Evolutionary conservation across 805 yeast species (phyloP).

Genomic region (Lachancea fermentati): DNA sequence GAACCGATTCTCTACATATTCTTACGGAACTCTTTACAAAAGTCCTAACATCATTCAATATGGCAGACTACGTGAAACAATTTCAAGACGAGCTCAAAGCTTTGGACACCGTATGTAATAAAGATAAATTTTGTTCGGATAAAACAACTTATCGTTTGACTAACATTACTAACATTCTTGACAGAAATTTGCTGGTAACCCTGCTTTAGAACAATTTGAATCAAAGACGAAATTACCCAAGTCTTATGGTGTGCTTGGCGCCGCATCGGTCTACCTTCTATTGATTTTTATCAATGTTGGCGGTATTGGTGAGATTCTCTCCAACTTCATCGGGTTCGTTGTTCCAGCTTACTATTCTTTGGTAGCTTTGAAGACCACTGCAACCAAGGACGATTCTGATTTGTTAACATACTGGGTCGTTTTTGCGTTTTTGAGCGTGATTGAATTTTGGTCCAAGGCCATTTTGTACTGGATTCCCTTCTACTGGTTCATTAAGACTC

Average conservation of each 20-base stretch:
- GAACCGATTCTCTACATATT: too few species aligned
- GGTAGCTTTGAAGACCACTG: constrained; percentile 68
- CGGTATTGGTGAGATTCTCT: constrained; percentile 89
- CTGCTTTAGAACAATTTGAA: constrained; percentile 38
- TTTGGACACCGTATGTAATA: constrained; percentile 41
- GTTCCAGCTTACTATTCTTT: constrained; percentile 88
- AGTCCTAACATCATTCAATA: too few species aligned
- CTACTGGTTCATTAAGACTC: constrained; percentile 89
- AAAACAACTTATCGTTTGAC: constrained; percentile 1
- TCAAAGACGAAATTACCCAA: constrained; percentile 57
- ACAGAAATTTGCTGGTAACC: constrained; percentile 30
- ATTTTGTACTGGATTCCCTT: constrained; percentile 94
- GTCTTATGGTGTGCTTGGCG: constrained; percentile 74
- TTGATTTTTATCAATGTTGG: constrained; percentile 85
- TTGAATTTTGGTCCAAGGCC: constrained; percentile 94
- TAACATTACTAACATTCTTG: constrained; percentile 2
- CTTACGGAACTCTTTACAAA: too few species aligned
- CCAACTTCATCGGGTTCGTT: constrained; percentile 87
- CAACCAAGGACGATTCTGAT: constrained; percentile 74
- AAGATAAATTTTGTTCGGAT: background rate
- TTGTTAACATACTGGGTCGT: constrained; percentile 97
- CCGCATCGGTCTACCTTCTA: constrained; percentile 60
- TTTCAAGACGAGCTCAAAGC: constrained; percentile 42
- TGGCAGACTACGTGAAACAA: constrained; percentile 43
- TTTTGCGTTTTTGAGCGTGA: constrained; percentile 83